phyloP scores from a whole-genome alignment of 2,329 filamentous ascomycete genomes.

The Colletotrichum theobromicola region DNA sequence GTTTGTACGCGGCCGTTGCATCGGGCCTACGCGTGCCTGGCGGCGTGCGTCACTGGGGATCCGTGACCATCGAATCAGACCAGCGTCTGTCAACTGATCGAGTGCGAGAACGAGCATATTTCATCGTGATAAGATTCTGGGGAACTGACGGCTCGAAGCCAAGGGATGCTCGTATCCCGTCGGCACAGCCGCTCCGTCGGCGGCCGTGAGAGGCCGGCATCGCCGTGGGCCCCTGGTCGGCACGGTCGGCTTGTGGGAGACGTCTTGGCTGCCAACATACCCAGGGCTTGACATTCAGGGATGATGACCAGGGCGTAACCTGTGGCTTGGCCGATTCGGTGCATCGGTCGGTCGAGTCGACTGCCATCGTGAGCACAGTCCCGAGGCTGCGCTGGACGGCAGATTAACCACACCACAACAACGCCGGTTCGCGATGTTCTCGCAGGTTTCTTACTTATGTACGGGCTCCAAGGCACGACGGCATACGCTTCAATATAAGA shows the following conservation, averaged over 20 bases:
- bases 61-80: background rate
- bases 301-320: background rate
- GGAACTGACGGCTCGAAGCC: background rate
- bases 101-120: background rate
- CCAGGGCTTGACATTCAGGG: background rate
- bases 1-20: background rate
- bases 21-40: background rate
- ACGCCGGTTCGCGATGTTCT: background rate
- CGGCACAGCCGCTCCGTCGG: conserved; percentile 9
- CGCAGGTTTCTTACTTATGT: background rate
- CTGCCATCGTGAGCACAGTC: background rate
- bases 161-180: conserved; percentile 14
- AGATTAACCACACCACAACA: background rate
- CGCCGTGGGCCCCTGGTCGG: conserved; percentile 3
- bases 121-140: background rate
- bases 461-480: background rate
- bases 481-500: background rate
- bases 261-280: background rate
- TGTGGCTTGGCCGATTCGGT: background rate
- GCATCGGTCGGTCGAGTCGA: background rate
- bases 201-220: background rate
- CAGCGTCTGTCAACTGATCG: background rate
- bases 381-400: background rate
- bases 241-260: conserved; percentile 17
- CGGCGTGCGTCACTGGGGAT: background rate